These are phyloP conservation scores for Cucurbita argyrosperma DNA, from an alignment of 306 rosid species.

Conservation along the genomic window DNA sequence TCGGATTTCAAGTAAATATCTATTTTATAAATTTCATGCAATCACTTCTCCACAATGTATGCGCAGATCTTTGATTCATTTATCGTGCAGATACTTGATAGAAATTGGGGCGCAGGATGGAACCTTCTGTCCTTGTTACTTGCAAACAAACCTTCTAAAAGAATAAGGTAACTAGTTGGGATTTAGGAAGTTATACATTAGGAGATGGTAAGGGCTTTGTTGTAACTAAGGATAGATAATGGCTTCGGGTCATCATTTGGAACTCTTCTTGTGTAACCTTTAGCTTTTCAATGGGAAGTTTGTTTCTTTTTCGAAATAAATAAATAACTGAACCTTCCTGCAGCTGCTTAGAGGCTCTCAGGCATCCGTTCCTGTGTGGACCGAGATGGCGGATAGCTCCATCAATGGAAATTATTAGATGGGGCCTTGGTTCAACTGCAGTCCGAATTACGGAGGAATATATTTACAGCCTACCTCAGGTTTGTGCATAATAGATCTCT, in stretches of 20 bases:
- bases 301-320: not conserved
- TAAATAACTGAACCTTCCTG: conserved; percentile 1
- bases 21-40: conserved; percentile 1
- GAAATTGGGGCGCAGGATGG: conserved; percentile 99
- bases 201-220: not conserved
- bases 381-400: conserved; percentile 95
- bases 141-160: conserved; percentile 61
- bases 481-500: conserved; percentile 14
- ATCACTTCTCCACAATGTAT: conserved; percentile 10
- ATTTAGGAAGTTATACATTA: not conserved
- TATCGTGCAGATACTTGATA: conserved; percentile 73
- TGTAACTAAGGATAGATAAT: not conserved
- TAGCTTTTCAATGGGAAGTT: not conserved
- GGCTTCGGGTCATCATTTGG: not conserved
- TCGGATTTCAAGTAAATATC: conserved; percentile 61
- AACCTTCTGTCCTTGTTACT: conserved; percentile 78
- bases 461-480: conserved; percentile 87
- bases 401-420: conserved; percentile 75
- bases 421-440: conserved; percentile 96
- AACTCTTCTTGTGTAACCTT: not conserved
- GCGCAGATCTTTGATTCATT: conserved; percentile 10
- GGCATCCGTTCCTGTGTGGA: conserved; percentile 96
- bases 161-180: conserved; percentile 46
- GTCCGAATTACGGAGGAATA: conserved; percentile 82
- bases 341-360: conserved; percentile 95